These are phyloP conservation scores for Suhomyces bribrorum DNA, from an alignment of 1,139 yeast species.

Conservation along the genomic window DNA sequence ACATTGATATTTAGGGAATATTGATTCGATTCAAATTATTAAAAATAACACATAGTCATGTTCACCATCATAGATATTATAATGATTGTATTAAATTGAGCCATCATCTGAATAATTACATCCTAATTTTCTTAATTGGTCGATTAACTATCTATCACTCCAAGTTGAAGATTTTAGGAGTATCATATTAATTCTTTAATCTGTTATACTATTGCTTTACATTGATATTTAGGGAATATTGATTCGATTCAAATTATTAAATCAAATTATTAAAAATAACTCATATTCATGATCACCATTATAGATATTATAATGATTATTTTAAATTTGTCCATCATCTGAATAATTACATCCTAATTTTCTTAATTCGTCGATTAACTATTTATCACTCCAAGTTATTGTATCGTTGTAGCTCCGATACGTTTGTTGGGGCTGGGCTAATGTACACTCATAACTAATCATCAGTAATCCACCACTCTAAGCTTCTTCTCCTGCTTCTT, in stretches of 20 bases:
- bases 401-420: no score
- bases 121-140: neutral
- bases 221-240: neutral
- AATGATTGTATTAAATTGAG: no score
- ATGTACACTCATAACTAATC: constrained; percentile 3
- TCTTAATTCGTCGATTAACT: neutral
- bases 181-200: constrained; percentile 1
- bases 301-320: no score
- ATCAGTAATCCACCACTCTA: constrained; percentile 42
- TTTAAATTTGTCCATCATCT: no score
- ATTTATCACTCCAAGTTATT: no score
- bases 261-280: no score
- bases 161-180: constrained; percentile 4
- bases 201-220: neutral
- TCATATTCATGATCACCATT: no score
- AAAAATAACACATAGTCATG: no score
- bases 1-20: neutral
- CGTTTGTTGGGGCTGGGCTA: neutral
- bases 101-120: no score
- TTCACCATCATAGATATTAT: no score
- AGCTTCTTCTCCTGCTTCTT: constrained; percentile 60
- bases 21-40: neutral
- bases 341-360: no score
- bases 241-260: neutral
- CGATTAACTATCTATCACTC: neutral